Percentiles rank a stretch among this genome's conserved stretches.
Conservation (phyloP, 768 basidiomycete species). For the Tricholomella constricta region DNA sequence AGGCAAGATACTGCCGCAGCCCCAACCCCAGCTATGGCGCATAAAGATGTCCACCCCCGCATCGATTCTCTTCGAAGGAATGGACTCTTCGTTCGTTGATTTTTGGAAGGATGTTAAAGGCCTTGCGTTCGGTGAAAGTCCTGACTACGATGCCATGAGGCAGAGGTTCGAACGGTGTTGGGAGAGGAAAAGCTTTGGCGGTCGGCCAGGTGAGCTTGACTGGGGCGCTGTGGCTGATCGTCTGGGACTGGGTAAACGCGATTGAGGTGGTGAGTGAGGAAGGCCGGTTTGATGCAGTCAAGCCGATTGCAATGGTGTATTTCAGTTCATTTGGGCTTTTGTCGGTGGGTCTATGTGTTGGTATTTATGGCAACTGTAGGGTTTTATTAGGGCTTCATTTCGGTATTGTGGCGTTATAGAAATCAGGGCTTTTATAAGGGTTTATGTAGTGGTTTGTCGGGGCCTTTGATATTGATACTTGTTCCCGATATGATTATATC, state of each 20-base stretch:
- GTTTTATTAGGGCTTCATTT: too few relatives aligned
- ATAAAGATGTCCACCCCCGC: slow-evolving; percentile 31
- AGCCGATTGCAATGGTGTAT: too few relatives aligned
- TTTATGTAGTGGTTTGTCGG: too few relatives aligned
- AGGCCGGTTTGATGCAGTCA: too few relatives aligned
- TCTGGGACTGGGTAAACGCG: neutral
- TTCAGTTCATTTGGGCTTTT: too few relatives aligned
- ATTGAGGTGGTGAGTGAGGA: neutral
- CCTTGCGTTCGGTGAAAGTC: slow-evolving; percentile 31
- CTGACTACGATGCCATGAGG: slow-evolving; percentile 28
- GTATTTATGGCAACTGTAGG: too few relatives aligned
- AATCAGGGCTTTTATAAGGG: too few relatives aligned
- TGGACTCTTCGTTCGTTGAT: slow-evolving; percentile 28
- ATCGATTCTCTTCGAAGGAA: slow-evolving; percentile 25
- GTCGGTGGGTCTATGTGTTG: too few relatives aligned
- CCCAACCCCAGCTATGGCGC: slow-evolving; percentile 26
- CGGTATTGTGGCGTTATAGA: too few relatives aligned
- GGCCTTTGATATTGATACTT: too few relatives aligned
- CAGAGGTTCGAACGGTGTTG: slow-evolving; percentile 25
- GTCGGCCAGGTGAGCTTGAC: slow-evolving; percentile 17
- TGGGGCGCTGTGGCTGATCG: slow-evolving; percentile 1
- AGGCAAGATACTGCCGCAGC: neutral
- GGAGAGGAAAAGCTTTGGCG: slow-evolving; percentile 7
- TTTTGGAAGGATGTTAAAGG: slow-evolving; percentile 33
- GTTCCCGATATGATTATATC: too few relatives aligned